These are phyloP conservation scores for Ambrosia trifida DNA, from an alignment of 129 eudicot genomes.

Conservation along the genomic window DNA sequence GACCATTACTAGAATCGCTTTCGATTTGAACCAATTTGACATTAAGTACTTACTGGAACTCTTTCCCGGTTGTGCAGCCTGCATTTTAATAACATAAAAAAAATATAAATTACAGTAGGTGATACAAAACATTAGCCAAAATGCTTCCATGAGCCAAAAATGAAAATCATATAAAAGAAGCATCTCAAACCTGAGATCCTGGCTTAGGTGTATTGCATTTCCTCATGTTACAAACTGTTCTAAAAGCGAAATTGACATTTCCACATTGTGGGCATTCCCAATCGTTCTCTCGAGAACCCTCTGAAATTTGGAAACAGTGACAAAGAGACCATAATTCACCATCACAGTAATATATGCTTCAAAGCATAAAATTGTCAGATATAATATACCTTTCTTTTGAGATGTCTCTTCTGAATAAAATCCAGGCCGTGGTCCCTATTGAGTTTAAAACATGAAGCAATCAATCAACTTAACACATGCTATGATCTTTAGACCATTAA, in stretches of 20 bases:
- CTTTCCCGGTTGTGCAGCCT: slow-evolving; percentile 65
- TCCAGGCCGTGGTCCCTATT: slow-evolving; percentile 78
- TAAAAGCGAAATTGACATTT: slow-evolving; percentile 86
- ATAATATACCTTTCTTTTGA: slow-evolving; percentile 45
- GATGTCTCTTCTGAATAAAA: slow-evolving; percentile 64
- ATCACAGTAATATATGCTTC: slow-evolving; percentile 7
- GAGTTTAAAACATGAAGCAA: slow-evolving; percentile 11
- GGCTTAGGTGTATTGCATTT: slow-evolving; percentile 95
- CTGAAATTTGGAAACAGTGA: slow-evolving; percentile 30
- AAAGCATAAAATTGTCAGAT: slow-evolving; percentile 6
- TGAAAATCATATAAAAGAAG: not conserved
- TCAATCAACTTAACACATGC: slow-evolving; percentile 9
- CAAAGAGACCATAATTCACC: not conserved
- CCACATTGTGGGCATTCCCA: slow-evolving; percentile 96
- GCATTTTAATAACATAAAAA: slow-evolving; percentile 27
- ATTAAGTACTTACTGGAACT: slow-evolving; percentile 61
- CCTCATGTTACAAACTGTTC: slow-evolving; percentile 98
- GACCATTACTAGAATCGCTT: not conserved
- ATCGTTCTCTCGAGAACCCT: slow-evolving; percentile 83
- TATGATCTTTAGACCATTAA: not conserved
- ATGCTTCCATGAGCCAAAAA: slow-evolving; percentile 8
- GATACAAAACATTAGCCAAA: not conserved
- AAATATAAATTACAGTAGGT: not conserved
- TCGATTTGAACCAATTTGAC: not conserved
- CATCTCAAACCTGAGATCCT: slow-evolving; percentile 64